Evolutionary conservation across 352 stramenopile genomes (phyloP).

Genomic region (Pythium utonaiense): DNA sequence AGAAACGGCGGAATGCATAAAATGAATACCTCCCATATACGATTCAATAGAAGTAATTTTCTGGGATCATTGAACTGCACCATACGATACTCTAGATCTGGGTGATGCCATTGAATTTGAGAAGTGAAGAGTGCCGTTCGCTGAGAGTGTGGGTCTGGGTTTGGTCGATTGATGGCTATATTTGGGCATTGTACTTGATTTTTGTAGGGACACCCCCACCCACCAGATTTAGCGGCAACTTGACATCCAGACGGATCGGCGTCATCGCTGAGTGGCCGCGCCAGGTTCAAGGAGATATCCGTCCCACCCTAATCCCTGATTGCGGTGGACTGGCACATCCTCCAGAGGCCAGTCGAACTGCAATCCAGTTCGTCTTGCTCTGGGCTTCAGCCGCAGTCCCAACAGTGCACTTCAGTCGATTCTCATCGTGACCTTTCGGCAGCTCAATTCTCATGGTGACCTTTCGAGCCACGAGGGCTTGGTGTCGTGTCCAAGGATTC

Average conservation of each 20-base stretch:
- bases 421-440: background rate
- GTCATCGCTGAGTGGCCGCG: background rate
- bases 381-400: too few species aligned
- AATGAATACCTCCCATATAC: background rate
- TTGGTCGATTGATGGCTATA: too few species aligned
- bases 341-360: background rate
- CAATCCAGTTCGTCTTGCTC: background rate
- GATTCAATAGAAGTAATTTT: background rate
- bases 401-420: too few species aligned
- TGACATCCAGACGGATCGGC: constrained; percentile 1
- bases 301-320: background rate
- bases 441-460: background rate
- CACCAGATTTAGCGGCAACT: background rate
- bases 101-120: constrained; percentile 4
- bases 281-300: background rate
- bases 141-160: background rate
- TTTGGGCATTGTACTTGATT: background rate
- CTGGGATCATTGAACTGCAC: background rate
- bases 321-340: background rate
- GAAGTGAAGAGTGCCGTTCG: background rate
- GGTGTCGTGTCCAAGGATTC: background rate
- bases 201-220: background rate
- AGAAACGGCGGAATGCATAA: background rate
- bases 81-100: background rate
- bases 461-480: background rate